Base-by-base conservation (phyloP, 306 rosid species). In the Sesbania bispinosa region DNA sequence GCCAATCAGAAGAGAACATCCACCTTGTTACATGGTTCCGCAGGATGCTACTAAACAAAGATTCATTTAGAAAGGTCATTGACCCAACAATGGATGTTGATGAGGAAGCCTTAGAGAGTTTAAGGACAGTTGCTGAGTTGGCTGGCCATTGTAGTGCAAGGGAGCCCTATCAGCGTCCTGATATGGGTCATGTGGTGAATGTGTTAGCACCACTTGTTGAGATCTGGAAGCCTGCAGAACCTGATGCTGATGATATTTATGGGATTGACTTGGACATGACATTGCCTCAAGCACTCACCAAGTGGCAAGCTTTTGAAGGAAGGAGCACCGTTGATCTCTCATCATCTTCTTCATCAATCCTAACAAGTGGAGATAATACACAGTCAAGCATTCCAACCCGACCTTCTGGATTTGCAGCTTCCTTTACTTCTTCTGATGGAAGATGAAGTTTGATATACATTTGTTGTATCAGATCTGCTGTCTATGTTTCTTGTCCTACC, bases 11-110 rank as follows among this genome's bases (percentile, higher is more conserved):
- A 81, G 98, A 93, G 70, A 78, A 86, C 29, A 3, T 91, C 67
- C 97, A 93, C 85, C 92, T 93, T 16, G 98, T 90, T 21, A 55
- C 94, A 13, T 93, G 97, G 97, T 93, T 93, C 77, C 92, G 96
- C 6, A 85, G 94, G 84, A 83, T 80, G 88, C 61, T 74, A 24
- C 41, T 72, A 6, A 85, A 82, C 79, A 86, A 84, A 63, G 89
- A 80, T 27, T 57, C 75, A 9, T 77, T 88, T 54, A 21, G 9
- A 3, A 85, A 90, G 77, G 70, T 79, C 43, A 42, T 90, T 13
- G 98, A 93, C 80, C 88, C 90, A 1, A 30, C 70, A 39, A 85
- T 93, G 6, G 80, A 78, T 24, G 39, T 81, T 18, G 75, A 78
- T 1, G 96, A 90, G 38, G 98, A 88, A 61, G 80, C 88, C 41